phyloP scores from a whole-genome alignment of 768 basidiomycete species.

The Termitomyces bulborhizus region DNA sequence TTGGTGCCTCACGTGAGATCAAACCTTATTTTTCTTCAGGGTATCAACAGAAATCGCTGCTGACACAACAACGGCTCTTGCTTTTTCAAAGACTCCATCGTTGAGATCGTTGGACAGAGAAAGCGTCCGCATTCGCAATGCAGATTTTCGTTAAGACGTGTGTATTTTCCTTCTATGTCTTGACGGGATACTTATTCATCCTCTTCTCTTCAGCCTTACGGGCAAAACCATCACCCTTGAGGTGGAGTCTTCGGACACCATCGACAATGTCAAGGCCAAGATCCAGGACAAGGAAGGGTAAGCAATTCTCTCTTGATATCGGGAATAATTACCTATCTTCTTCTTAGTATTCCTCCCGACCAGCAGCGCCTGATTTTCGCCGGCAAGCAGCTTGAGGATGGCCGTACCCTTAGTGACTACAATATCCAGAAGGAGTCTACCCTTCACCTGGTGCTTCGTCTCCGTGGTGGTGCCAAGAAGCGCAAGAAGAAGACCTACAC shows the following conservation, averaged over 20 bases:
- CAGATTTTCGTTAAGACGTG: constrained; percentile 99
- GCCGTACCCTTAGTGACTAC: constrained; percentile 91
- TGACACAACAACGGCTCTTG: constrained; percentile 40
- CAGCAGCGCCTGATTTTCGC: constrained; percentile 99
- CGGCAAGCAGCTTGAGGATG: constrained; percentile 99
- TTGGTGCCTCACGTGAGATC: constrained; percentile 3
- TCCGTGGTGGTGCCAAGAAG: constrained; percentile 99
- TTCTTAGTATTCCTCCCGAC: constrained; percentile 75
- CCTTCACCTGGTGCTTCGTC: constrained; percentile 93
- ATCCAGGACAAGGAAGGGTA: constrained; percentile 98
- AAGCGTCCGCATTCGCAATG: constrained; percentile 74
- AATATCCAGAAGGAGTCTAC: constrained; percentile 99
- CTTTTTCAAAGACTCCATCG: constrained; percentile 94
- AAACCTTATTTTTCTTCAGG: constrained; percentile 11
- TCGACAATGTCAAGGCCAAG: constrained; percentile 97
- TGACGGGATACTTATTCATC: not conserved
- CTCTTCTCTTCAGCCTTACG: constrained; percentile 64
- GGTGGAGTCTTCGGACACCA: constrained; percentile 95
- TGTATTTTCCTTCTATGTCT: constrained; percentile 21
- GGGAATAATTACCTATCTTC: not conserved
- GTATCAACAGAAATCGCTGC: constrained; percentile 15
- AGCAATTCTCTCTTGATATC: constrained; percentile 17
- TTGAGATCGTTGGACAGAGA: constrained; percentile 86
- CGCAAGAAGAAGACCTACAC: constrained; percentile 99
- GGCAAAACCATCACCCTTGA: constrained; percentile 99